These are phyloP conservation scores for Lycium ferocissimum DNA, from an alignment of 257 asterid species.

Conservation along the genomic window DNA sequence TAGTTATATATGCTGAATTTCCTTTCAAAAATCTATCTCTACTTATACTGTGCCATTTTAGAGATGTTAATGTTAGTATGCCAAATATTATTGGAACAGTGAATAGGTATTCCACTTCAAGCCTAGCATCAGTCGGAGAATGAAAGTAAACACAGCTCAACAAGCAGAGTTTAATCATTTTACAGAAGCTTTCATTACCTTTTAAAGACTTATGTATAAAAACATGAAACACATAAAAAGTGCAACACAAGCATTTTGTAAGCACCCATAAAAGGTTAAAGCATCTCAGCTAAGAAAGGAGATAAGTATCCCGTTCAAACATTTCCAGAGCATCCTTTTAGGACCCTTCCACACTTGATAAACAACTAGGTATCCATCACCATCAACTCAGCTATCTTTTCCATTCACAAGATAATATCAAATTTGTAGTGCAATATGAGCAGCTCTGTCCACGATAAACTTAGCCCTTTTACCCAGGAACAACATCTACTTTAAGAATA, in stretches of 20 bases:
- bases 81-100: not conserved
- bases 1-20: not conserved
- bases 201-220: not conserved
- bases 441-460: not conserved
- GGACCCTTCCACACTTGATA: not conserved
- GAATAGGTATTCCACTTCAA: conserved; percentile 9
- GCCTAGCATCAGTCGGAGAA: not conserved
- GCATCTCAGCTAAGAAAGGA: not conserved
- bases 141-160: conserved; percentile 7
- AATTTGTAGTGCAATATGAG: not conserved
- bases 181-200: not conserved
- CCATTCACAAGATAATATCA: not conserved
- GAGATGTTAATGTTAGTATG: not conserved
- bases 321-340: not conserved
- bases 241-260: not conserved
- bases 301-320: not conserved
- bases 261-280: not conserved
- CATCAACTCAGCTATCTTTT: not conserved
- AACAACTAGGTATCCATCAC: conserved; percentile 17
- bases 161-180: conserved; percentile 10
- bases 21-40: not conserved
- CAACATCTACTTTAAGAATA: not conserved
- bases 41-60: not conserved
- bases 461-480: not conserved
- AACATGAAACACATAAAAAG: not conserved